phyloP scores from a whole-genome alignment of 2,329 filamentous ascomycete species.

The Thielaviopsis punctulata region DNA sequence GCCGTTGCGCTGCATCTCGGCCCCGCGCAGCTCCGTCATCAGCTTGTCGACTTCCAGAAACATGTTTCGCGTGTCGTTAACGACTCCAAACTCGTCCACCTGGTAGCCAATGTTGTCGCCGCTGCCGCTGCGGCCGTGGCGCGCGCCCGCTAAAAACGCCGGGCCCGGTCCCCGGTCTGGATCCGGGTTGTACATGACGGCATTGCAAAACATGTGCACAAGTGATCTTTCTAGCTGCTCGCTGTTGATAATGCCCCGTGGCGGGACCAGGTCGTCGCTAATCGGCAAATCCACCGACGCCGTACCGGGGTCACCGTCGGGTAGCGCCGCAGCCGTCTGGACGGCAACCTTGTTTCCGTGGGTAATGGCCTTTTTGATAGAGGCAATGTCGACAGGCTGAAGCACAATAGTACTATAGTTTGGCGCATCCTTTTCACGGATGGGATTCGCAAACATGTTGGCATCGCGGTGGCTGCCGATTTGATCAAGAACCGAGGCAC shows the following conservation, averaged over 20 bases:
- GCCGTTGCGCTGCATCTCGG: constrained; percentile 40
- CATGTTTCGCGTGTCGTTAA: constrained; percentile 79
- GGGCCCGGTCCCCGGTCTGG: constrained; percentile 52
- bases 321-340: constrained; percentile 41
- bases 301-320: constrained; percentile 37
- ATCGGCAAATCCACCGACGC: constrained; percentile 48
- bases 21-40: constrained; percentile 57
- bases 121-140: constrained; percentile 21
- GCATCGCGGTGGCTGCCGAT: constrained; percentile 62
- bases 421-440: constrained; percentile 59
- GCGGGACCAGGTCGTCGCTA: constrained; percentile 63
- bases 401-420: constrained; percentile 60
- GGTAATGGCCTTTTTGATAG: constrained; percentile 57
- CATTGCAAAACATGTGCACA: constrained; percentile 93
- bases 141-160: constrained; percentile 32
- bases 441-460: constrained; percentile 60
- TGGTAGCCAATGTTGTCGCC: constrained; percentile 40
- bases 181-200: constrained; percentile 94
- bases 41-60: constrained; percentile 71
- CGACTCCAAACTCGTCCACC: constrained; percentile 68
- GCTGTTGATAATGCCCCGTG: constrained; percentile 82
- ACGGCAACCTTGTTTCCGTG: constrained; percentile 51
- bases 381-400: constrained; percentile 60
- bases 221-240: constrained; percentile 84
- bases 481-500: constrained; percentile 55